A percentile compares a stretch with the other conserved stretches of the same genome.
These are phyloP conservation scores for Oryza glumipatula DNA, from an alignment of 176 grass and related monocot genomes.

Conservation along the genomic window DNA sequence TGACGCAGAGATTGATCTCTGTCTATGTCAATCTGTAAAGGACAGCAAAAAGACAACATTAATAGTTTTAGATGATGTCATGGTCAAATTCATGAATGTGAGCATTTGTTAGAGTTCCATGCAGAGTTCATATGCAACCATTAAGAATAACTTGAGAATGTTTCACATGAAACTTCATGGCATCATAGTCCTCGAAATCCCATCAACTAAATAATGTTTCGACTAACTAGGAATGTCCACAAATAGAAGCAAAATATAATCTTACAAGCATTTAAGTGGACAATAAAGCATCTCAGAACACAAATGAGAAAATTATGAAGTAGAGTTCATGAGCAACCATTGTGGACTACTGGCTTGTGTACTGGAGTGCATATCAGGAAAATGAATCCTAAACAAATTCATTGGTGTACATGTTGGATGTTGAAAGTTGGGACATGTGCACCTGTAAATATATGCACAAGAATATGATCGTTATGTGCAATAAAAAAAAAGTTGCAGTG, in stretches of 20 bases:
- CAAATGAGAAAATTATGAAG: not conserved
- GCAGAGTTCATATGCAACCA: not conserved
- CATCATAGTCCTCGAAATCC: not conserved
- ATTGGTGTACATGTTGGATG: not conserved
- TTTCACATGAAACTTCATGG: constrained; percentile 16
- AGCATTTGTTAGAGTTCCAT: not conserved
- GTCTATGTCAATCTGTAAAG: constrained; percentile 69
- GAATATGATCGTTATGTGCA: no score
- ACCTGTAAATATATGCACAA: not conserved
- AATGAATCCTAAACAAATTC: not conserved
- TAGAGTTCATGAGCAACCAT: not conserved
- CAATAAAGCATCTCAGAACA: not conserved
- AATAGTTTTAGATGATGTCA: constrained; percentile 4
- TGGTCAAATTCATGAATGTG: not conserved
- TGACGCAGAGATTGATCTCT: constrained; percentile 66
- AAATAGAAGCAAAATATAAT: constrained; percentile 6
- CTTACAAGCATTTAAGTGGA: not conserved
- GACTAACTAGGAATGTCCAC: not conserved
- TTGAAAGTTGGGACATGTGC: not conserved
- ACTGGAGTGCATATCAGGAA: not conserved
- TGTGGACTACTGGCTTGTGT: not conserved
- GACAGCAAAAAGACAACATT: constrained; percentile 10
- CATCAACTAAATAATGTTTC: not conserved
- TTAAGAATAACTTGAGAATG: not conserved
- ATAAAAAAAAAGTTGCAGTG: no score